Conservation (phyloP, 805 yeast species). For the Metschnikowia baotianmanensis region DNA sequence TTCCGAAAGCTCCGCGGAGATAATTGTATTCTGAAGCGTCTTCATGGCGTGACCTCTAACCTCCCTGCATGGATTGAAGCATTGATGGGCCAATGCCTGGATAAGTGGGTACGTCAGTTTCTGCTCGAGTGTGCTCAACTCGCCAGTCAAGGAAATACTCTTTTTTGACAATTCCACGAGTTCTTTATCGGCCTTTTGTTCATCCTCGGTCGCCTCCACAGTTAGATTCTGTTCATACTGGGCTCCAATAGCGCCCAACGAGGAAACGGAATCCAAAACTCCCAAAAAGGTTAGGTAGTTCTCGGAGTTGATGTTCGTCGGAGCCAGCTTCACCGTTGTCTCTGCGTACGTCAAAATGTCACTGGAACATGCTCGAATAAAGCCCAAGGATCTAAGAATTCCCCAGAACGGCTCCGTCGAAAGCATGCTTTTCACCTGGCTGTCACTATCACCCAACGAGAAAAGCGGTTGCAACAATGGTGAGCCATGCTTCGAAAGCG, state of each 20-base stretch:
- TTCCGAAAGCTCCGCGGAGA: conserved; percentile 38
- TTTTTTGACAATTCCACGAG: conserved; percentile 56
- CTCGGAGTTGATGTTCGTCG: conserved; percentile 38
- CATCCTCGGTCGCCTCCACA: conserved; percentile 35
- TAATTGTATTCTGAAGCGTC: conserved; percentile 51
- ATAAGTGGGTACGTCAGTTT: conserved; percentile 57
- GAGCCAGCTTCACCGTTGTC: conserved; percentile 31
- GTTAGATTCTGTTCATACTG: conserved; percentile 58
- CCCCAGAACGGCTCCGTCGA: conserved; percentile 51
- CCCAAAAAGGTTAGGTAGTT: conserved; percentile 70
- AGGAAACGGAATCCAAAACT: conserved; percentile 72
- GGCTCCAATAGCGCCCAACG: conserved; percentile 77
- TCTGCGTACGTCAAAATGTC: conserved; percentile 51
- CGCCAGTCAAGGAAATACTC: conserved; percentile 61
- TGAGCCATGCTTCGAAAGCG: conserved; percentile 43
- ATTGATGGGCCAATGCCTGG: conserved; percentile 85
- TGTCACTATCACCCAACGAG: conserved; percentile 43
- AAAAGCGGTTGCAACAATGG: conserved; percentile 48
- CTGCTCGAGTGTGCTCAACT: conserved; percentile 39
- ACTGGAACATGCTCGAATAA: conserved; percentile 41
- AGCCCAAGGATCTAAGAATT: conserved; percentile 46
- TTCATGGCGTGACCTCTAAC: conserved; percentile 64
- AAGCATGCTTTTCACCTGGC: conserved; percentile 37
- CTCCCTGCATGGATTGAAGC: conserved; percentile 83
- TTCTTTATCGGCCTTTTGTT: conserved; percentile 44